These are phyloP conservation scores for Flaveria sonorensis DNA, from an alignment of 129 eudicot genomes.

Conservation along the genomic window DNA sequence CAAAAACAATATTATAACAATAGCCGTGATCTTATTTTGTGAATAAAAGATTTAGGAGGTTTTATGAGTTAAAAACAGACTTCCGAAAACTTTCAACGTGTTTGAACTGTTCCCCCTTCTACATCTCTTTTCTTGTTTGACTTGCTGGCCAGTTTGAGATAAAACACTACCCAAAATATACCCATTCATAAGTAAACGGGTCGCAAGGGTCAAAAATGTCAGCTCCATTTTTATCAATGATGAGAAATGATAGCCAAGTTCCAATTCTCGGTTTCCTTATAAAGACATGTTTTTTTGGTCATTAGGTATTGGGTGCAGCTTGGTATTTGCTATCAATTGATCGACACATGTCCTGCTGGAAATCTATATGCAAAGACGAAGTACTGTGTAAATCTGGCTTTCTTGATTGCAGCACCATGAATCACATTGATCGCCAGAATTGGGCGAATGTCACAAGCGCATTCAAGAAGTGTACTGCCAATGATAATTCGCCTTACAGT, in stretches of 20 bases:
- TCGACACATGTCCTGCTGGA: slow-evolving; percentile 96
- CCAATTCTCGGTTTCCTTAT: not conserved
- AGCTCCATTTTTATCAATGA: not conserved
- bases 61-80: not conserved
- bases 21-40: not conserved
- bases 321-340: slow-evolving; percentile 97
- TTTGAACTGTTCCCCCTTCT: not conserved
- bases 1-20: not conserved
- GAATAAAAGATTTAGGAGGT: not conserved
- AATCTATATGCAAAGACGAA: slow-evolving; percentile 67
- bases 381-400: slow-evolving; percentile 54
- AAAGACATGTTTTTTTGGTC: slow-evolving; percentile 12
- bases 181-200: not conserved
- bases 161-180: not conserved
- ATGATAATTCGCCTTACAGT: slow-evolving; percentile 35
- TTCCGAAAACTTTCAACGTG: not conserved
- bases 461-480: slow-evolving; percentile 65
- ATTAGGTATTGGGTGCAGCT: slow-evolving; percentile 92
- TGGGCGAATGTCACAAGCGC: slow-evolving; percentile 71
- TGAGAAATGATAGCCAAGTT: not conserved
- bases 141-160: not conserved
- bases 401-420: slow-evolving; percentile 61
- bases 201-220: not conserved
- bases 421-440: slow-evolving; percentile 37
- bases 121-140: not conserved